Conservation (phyloP, 2,329 filamentous ascomycete genomes). For the Stachybotrys chartarum region DNA sequence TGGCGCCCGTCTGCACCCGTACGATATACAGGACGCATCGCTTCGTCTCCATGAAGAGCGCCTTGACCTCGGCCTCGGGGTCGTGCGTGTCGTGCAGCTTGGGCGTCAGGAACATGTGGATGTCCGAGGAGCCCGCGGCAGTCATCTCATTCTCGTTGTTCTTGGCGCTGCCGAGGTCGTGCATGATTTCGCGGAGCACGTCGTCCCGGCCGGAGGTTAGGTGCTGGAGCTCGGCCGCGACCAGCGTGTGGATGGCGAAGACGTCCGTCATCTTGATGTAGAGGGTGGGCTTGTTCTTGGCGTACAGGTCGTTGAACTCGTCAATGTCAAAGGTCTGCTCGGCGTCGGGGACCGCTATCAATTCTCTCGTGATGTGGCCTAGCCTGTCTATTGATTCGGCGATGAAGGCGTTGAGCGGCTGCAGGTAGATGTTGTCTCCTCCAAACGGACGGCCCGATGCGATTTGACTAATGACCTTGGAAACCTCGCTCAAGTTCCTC, state of each 20-base stretch:
- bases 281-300: slow-evolving; percentile 92
- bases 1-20: slow-evolving; percentile 83
- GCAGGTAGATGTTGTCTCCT: slow-evolving; percentile 89
- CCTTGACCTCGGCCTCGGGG: slow-evolving; percentile 84
- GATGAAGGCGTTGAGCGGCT: slow-evolving; percentile 89
- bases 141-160: slow-evolving; percentile 92
- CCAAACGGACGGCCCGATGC: slow-evolving; percentile 86
- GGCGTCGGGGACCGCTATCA: slow-evolving; percentile 79
- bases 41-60: slow-evolving; percentile 97
- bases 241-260: slow-evolving; percentile 87
- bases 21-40: slow-evolving; percentile 97
- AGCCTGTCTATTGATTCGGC: slow-evolving; percentile 77
- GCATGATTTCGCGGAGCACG: slow-evolving; percentile 81
- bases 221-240: slow-evolving; percentile 68
- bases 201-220: slow-evolving; percentile 81
- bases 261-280: slow-evolving; percentile 99
- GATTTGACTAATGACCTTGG: slow-evolving; percentile 85
- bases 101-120: slow-evolving; percentile 82
- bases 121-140: slow-evolving; percentile 78
- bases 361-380: slow-evolving; percentile 63
- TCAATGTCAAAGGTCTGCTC: slow-evolving; percentile 96
- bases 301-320: slow-evolving; percentile 96
- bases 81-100: slow-evolving; percentile 88
- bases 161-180: slow-evolving; percentile 92
- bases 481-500: slow-evolving; percentile 82